Evolutionary conservation across 441 rosid species (phyloP).

Genomic region (Hura crepitans): DNA sequence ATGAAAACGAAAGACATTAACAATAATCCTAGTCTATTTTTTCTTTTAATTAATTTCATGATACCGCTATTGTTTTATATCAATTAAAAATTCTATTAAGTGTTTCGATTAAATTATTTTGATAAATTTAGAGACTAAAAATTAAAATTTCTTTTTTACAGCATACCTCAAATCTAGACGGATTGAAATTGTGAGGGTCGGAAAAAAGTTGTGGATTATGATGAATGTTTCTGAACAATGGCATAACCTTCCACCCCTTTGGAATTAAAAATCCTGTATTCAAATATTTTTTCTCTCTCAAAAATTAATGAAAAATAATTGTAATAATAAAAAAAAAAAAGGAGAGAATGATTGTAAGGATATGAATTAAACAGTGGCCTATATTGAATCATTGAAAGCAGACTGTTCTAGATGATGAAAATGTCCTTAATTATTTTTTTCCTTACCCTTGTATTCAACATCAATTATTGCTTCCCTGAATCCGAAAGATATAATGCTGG

Average conservation of each 20-base stretch:
- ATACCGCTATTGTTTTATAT: too few species aligned
- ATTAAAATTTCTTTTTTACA: neutral
- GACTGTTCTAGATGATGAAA: conserved; percentile 17
- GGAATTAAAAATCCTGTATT: conserved; percentile 74
- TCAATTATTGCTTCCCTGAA: conserved; percentile 91
- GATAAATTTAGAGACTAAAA: neutral
- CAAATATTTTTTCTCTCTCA: neutral
- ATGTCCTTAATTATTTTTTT: too few species aligned
- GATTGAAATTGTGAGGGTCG: conserved; percentile 66
- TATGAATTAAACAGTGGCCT: too few species aligned
- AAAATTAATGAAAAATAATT: neutral
- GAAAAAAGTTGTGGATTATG: conserved; percentile 68
- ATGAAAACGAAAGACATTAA: too few species aligned
- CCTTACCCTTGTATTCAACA: conserved; percentile 79
- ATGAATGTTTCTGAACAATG: conserved; percentile 88
- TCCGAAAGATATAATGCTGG: conserved; percentile 90
- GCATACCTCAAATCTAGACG: conserved; percentile 82
- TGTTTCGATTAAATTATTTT: too few species aligned
- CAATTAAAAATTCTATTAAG: too few species aligned
- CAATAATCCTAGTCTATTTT: too few species aligned
- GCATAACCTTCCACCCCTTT: conserved; percentile 98
- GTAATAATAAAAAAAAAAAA: neutral
- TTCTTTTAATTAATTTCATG: too few species aligned
- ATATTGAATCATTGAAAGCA: neutral
- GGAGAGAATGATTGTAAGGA: neutral